These are phyloP conservation scores for Nicotiana otophora DNA, from an alignment of 257 asterid species.

Conservation along the genomic window DNA sequence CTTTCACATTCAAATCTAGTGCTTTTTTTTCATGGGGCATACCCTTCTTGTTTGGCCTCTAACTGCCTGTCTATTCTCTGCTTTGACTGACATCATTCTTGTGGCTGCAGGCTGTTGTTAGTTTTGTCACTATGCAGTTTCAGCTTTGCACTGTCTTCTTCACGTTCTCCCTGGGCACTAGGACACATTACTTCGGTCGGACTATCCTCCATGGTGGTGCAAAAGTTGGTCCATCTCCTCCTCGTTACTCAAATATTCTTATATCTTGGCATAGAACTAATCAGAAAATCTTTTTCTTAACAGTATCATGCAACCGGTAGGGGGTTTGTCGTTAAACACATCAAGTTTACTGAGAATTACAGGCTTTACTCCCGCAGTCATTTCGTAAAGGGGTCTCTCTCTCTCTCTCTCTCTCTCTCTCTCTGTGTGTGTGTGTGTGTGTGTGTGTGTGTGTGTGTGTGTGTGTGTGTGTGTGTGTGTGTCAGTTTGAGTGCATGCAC, in stretches of 20 bases:
- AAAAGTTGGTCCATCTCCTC: conserved; percentile 44
- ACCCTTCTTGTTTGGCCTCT: neutral
- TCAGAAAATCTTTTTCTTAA: conserved; percentile 13
- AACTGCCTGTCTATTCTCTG: neutral
- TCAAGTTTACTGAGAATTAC: conserved; percentile 91
- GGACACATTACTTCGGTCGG: conserved; percentile 95
- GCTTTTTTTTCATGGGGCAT: neutral
- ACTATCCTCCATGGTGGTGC: conserved; percentile 99
- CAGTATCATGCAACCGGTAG: conserved; percentile 99
- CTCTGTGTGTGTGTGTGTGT: neutral
- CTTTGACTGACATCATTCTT: neutral
- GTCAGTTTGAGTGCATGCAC: neutral
- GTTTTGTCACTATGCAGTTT: conserved; percentile 95
- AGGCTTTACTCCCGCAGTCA: conserved; percentile 98
- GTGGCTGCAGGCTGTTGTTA: conserved; percentile 70
- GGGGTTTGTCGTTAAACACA: conserved; percentile 95
- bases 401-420: conserved; percentile 24
- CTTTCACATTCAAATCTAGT: neutral
- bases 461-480: neutral
- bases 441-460: conserved; percentile 7
- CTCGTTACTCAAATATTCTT: conserved; percentile 13
- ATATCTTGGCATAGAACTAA: conserved; percentile 9
- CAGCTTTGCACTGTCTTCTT: conserved; percentile 93
- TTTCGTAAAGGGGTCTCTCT: conserved; percentile 84
- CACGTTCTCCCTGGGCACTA: conserved; percentile 93